phyloP scores from a whole-genome alignment of 2,329 filamentous ascomycete species.

The Neofusicoccum umdonicola region DNA sequence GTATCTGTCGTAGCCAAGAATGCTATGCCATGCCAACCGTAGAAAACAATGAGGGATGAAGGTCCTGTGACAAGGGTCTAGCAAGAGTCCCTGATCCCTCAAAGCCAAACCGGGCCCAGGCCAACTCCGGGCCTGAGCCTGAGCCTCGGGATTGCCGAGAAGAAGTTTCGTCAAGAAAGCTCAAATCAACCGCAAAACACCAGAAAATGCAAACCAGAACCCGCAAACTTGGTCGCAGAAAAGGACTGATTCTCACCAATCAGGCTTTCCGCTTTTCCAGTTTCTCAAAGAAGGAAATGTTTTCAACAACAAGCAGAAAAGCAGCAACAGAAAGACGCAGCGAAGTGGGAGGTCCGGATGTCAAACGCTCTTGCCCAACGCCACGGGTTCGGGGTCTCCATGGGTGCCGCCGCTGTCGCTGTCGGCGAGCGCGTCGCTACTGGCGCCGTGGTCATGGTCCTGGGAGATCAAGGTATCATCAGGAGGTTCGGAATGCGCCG shows the following conservation, averaged over 20 bases:
- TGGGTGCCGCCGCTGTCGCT: neutral
- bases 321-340: neutral
- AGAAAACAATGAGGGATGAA: neutral
- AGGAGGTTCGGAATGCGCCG: constrained; percentile 8
- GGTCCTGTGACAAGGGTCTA: neutral
- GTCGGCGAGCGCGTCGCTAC: neutral
- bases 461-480: constrained; percentile 6
- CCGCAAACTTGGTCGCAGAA: neutral
- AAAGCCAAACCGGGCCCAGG: neutral
- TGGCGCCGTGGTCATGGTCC: neutral
- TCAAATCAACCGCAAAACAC: neutral
- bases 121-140: neutral
- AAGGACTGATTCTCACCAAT: neutral
- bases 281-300: neutral
- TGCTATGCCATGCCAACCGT: constrained; percentile 8
- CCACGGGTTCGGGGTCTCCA: neutral
- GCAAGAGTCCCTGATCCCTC: neutral
- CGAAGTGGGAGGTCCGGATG: neutral
- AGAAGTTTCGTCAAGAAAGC: neutral
- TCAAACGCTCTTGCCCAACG: neutral
- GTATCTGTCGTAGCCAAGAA: constrained; percentile 12
- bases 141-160: neutral
- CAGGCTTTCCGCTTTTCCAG: neutral
- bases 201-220: neutral
- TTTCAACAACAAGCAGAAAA: constrained; percentile 2